phyloP scores from a whole-genome alignment of 768 basidiomycete species.

The Leucosporidium scottii region DNA sequence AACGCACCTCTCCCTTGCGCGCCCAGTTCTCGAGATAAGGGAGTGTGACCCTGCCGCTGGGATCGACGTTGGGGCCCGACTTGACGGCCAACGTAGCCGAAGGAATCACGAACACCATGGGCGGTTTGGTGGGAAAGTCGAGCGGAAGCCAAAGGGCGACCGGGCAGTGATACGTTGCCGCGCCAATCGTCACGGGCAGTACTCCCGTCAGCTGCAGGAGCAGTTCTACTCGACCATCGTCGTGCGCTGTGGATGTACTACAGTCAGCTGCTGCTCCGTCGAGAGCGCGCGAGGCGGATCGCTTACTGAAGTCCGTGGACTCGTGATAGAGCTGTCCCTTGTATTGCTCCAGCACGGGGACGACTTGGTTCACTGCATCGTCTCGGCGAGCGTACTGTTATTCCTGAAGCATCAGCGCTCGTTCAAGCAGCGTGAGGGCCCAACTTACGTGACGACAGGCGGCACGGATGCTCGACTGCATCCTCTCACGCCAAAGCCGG shows the following conservation, averaged over 20 bases:
- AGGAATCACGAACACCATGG: slow-evolving; percentile 84
- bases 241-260: slow-evolving; percentile 60
- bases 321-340: slow-evolving; percentile 45
- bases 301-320: slow-evolving; percentile 26
- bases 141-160: slow-evolving; percentile 77
- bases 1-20: slow-evolving; percentile 69
- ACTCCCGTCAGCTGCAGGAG: slow-evolving; percentile 86
- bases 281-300: slow-evolving; percentile 10
- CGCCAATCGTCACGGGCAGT: slow-evolving; percentile 72
- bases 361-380: slow-evolving; percentile 59
- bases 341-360: slow-evolving; percentile 68
- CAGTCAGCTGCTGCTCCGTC: neutral
- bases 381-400: slow-evolving; percentile 52
- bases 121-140: slow-evolving; percentile 74
- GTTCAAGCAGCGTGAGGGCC: neutral
- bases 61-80: slow-evolving; percentile 65
- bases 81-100: slow-evolving; percentile 84
- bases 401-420: neutral
- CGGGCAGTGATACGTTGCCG: slow-evolving; percentile 83
- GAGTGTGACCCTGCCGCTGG: slow-evolving; percentile 64
- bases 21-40: slow-evolving; percentile 72
- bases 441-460: neutral
- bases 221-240: slow-evolving; percentile 87
- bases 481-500: too few relatives aligned
- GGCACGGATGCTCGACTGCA: too few relatives aligned